These are phyloP conservation scores for Pichia sp. DNA, from an alignment of 1,139 yeast species.

Conservation along the genomic window DNA sequence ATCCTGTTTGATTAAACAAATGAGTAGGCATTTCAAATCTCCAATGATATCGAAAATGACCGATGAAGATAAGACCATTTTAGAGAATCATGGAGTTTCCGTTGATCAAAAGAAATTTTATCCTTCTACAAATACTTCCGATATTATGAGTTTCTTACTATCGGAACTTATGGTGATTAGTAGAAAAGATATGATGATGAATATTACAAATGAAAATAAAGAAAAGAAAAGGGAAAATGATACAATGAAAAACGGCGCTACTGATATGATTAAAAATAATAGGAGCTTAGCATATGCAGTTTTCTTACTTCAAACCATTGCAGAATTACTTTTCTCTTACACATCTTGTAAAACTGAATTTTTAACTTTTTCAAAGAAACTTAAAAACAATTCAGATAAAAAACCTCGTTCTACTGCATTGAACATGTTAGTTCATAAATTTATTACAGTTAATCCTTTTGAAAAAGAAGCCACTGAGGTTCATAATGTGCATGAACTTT, in stretches of 20 bases:
- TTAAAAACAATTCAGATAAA: slow-evolving; percentile 32
- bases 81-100: slow-evolving; percentile 21
- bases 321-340: slow-evolving; percentile 73
- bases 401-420: slow-evolving; percentile 73
- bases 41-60: slow-evolving; percentile 17
- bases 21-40: slow-evolving; percentile 35
- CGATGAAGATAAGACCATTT: slow-evolving; percentile 20
- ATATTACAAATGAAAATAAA: slow-evolving; percentile 21
- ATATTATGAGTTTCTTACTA: slow-evolving; percentile 56
- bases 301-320: slow-evolving; percentile 58
- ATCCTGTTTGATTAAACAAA: slow-evolving; percentile 43
- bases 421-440: slow-evolving; percentile 69
- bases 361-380: slow-evolving; percentile 64
- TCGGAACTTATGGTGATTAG: slow-evolving; percentile 54
- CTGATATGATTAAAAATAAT: slow-evolving; percentile 29
- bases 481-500: slow-evolving; percentile 37
- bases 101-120: slow-evolving; percentile 26
- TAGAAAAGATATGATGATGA: slow-evolving; percentile 22
- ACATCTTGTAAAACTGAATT: slow-evolving; percentile 78
- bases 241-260: slow-evolving; percentile 17
- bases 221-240: slow-evolving; percentile 19
- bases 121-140: slow-evolving; percentile 34
- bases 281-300: slow-evolving; percentile 56
- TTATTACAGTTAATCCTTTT: slow-evolving; percentile 52
- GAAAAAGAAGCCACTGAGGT: slow-evolving; percentile 29